Conservation (phyloP, 2,329 filamentous ascomycete genomes). For the Remersonia thermophila region DNA sequence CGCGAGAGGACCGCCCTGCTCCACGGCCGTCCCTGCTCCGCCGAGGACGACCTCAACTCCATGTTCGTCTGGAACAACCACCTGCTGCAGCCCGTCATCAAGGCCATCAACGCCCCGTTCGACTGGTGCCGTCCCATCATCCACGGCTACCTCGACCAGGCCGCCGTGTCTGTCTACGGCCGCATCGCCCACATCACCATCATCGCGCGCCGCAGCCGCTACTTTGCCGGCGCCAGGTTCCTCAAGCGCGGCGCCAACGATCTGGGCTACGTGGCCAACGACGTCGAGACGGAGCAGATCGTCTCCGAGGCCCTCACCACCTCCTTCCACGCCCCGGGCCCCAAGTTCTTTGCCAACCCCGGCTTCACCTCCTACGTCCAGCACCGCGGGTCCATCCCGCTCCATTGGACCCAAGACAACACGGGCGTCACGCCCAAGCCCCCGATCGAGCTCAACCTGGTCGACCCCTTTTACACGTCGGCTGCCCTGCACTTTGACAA, state of each 20-base stretch:
- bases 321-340: conserved; percentile 86
- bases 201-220: conserved; percentile 81
- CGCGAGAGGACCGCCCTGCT: conserved; percentile 62
- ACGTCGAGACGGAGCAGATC: conserved; percentile 97
- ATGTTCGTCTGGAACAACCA: conserved; percentile 99
- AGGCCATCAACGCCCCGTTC: conserved; percentile 63
- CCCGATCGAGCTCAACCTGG: conserved; percentile 87
- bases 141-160: conserved; percentile 91
- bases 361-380: conserved; percentile 95
- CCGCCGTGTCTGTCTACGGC: conserved; percentile 74
- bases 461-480: conserved; percentile 89
- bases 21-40: conserved; percentile 46
- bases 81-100: conserved; percentile 62
- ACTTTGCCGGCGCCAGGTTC: conserved; percentile 89
- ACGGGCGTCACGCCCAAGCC: conserved; percentile 93
- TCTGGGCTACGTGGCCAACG: conserved; percentile 89
- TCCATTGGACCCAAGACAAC: conserved; percentile 96
- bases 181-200: conserved; percentile 83
- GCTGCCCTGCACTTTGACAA: conserved; percentile 93
- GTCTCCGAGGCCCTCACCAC: conserved; percentile 90
- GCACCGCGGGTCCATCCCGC: conserved; percentile 87
- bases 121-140: conserved; percentile 96
- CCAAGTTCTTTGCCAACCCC: conserved; percentile 72
- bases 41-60: conserved; percentile 60
- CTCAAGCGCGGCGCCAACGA: conserved; percentile 93